phyloP scores from a whole-genome alignment of 2,329 filamentous ascomycete genomes.

The Arthrobotrys iridis region DNA sequence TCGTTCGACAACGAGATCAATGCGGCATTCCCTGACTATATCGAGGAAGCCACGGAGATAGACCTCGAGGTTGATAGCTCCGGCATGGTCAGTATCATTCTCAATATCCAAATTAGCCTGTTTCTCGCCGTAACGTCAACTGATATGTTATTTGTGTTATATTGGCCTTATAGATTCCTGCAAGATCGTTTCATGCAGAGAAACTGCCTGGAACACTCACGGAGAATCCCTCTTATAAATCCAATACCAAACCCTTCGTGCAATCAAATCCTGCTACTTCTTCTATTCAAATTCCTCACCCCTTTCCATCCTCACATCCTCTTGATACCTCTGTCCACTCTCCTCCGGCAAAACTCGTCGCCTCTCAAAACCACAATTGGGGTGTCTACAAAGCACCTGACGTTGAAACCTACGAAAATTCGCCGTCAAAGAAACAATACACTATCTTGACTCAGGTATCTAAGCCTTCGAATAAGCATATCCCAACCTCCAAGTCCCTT shows the following conservation, averaged over 20 bases:
- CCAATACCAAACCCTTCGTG: not conserved
- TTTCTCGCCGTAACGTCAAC: no score
- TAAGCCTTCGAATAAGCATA: not conserved
- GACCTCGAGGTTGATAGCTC: slow-evolving; percentile 29
- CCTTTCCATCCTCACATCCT: not conserved
- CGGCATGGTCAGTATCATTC: slow-evolving; percentile 16
- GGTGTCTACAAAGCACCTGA: slow-evolving; percentile 24
- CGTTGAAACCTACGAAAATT: not conserved
- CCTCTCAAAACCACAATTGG: slow-evolving; percentile 41
- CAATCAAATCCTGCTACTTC: not conserved
- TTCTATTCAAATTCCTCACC: not conserved
- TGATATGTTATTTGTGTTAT: not conserved
- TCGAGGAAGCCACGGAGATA: slow-evolving; percentile 39
- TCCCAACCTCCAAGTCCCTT: not conserved
- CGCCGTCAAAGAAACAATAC: not conserved
- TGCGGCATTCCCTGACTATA: slow-evolving; percentile 22
- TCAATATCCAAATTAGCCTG: no score
- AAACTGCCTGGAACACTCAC: slow-evolving; percentile 1
- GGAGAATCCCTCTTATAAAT: not conserved
- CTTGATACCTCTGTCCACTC: slow-evolving; percentile 3
- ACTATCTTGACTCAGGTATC: not conserved
- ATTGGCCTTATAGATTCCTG: slow-evolving; percentile 20
- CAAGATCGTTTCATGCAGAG: not conserved
- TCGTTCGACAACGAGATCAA: slow-evolving; percentile 38
- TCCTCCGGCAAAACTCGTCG: slow-evolving; percentile 22